Evolutionary conservation across 108 stramenopile genomes (phyloP).

Genomic region (Cyclotella cryptica): DNA sequence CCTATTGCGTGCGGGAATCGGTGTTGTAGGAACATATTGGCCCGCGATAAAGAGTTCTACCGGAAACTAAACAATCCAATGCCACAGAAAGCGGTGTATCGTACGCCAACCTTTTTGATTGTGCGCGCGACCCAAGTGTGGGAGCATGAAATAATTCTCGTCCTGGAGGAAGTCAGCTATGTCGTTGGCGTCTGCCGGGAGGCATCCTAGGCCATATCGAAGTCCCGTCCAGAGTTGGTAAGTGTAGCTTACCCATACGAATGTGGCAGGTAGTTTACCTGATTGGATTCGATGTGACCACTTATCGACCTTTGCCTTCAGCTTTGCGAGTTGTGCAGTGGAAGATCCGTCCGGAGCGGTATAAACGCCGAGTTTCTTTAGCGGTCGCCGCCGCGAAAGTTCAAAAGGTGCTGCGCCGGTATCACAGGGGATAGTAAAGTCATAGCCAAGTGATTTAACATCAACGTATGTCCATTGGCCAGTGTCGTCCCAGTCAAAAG

Average conservation of each 20-base stretch:
- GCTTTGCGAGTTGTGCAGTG: neutral
- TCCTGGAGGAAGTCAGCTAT: neutral
- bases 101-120: conserved; percentile 14
- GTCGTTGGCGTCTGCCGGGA: neutral
- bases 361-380: conserved; percentile 11
- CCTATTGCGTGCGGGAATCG: neutral
- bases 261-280: conserved; percentile 11
- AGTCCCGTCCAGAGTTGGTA: conserved; percentile 28
- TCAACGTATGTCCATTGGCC: neutral
- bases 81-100: conserved; percentile 13
- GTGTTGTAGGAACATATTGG: conserved; percentile 26
- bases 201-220: conserved; percentile 21
- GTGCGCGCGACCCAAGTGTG: conserved; percentile 5
- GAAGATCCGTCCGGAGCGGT: conserved; percentile 3
- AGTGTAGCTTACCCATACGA: conserved; percentile 30
- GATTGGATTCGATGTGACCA: neutral
- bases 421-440: neutral
- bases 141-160: neutral
- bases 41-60: conserved; percentile 10
- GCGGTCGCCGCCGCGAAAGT: neutral
- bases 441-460: neutral
- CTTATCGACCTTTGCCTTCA: neutral
- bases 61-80: conserved; percentile 11
- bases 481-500: neutral
- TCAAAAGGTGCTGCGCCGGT: neutral